A percentile compares a stretch with the other conserved stretches of the same genome.
phyloP scores from a whole-genome alignment of 129 eudicot genomes.

The Ambrosia trifida region DNA sequence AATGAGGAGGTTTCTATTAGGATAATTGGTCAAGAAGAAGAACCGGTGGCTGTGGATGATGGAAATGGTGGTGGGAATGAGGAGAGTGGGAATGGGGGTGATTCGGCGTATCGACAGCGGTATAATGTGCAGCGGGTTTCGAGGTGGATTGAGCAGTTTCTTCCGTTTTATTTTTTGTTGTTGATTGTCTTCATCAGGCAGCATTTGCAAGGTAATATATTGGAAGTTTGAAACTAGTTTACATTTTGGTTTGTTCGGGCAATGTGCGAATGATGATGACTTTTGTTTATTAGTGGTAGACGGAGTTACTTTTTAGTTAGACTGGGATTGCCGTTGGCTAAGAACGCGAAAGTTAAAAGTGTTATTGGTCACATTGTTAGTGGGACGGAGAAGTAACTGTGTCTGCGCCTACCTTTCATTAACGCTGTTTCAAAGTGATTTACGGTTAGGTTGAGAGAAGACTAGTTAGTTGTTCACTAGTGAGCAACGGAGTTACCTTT shows the following conservation, averaged over 20 bases:
- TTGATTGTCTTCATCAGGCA: conserved; percentile 68
- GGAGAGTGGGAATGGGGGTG: conserved; percentile 37
- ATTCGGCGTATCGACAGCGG: conserved; percentile 47
- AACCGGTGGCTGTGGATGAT: conserved; percentile 14
- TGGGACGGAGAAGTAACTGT: too few species aligned
- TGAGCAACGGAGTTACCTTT: too few species aligned
- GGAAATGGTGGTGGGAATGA: conserved; percentile 28
- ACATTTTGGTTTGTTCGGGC: not conserved
- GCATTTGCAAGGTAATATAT: conserved; percentile 69
- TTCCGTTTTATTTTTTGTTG: conserved; percentile 70
- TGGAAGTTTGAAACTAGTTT: not conserved
- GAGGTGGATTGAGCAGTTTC: conserved; percentile 67
- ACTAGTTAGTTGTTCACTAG: too few species aligned
- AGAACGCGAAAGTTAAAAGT: too few species aligned
- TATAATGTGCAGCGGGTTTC: conserved; percentile 65
- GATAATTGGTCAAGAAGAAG: conserved; percentile 50
- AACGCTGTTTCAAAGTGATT: too few species aligned
- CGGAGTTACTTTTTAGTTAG: too few species aligned
- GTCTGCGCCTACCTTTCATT: too few species aligned
- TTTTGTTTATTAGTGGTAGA: too few species aligned
- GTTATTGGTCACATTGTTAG: too few species aligned
- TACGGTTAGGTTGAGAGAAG: too few species aligned
- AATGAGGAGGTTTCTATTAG: conserved; percentile 70
- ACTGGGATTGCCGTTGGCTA: too few species aligned
- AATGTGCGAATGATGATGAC: too few species aligned